Evolutionary conservation across 306 rosid genomes (phyloP), one percentile per base, ranked within the genome.

Genomic region (Herpetospermum pedunculosum): DNA sequence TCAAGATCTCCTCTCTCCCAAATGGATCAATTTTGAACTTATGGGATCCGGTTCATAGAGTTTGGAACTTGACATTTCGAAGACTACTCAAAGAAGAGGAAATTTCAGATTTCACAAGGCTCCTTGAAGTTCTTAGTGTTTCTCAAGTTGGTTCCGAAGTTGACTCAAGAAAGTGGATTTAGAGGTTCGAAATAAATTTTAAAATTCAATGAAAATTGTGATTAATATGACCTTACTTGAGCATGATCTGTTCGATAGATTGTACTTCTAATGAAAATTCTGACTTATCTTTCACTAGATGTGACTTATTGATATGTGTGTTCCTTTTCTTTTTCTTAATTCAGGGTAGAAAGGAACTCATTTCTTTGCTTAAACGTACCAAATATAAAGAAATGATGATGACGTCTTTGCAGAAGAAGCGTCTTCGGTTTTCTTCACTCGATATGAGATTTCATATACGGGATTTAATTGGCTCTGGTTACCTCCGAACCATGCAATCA

Each of bases 331-430:
- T 53, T 73, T 35, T 53, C 26, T 73, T 21, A 21, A 54, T 80
- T 84, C 85, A 94, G 96, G 97, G 99, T 78, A 89, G 99, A 87
- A 91, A 91, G 77, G 99, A 94, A 84, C 76, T 94, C 72, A 81
- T 89, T 55, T 91, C 96, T 59, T 80, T 91, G 63, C 86, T 94
- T 52, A 88, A 83, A 81, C 92, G 91, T 48, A 83, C 83, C 72
- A 85, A 81, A 76, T 89, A 83, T 72, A 91, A 88, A 80, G 95
- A 91, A 86, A 91, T 89, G 96, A 84, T 84, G 89, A 41, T 85
- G 82, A 86, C 88, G 12, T 63, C 89, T 77, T 78, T 94, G 83
- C 96, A 94, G 83, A 91, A 85, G 82, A 94, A 85, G 87, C 84
- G 76, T 53, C 96, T 91, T 65, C 88, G 96, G 74, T 82, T 85